These are phyloP conservation scores for Daldinia decipiens DNA, from an alignment of 495 filamentous ascomycete species.

Conservation along the genomic window DNA sequence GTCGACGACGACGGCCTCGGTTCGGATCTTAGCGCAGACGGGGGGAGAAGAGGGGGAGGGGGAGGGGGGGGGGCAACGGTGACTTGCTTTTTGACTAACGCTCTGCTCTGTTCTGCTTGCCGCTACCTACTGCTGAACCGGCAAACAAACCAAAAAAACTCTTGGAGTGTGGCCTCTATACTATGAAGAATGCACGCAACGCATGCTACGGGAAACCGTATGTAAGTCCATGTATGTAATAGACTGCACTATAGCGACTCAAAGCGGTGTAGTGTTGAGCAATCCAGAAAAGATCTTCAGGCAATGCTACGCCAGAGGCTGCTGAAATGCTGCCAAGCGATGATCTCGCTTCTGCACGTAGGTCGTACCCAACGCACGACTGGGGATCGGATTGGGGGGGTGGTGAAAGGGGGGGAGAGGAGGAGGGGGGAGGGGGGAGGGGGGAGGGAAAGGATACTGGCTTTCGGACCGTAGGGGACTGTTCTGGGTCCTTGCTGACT, in stretches of 20 bases:
- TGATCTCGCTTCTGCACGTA: slow-evolving; percentile 45
- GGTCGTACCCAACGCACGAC: slow-evolving; percentile 30
- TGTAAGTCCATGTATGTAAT: slow-evolving; percentile 21
- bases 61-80: not conserved
- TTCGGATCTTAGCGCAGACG: slow-evolving; percentile 1
- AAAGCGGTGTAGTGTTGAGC: slow-evolving; percentile 32
- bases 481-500: slow-evolving; percentile 11
- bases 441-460: slow-evolving; percentile 8
- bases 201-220: not conserved
- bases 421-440: not conserved
- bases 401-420: not conserved
- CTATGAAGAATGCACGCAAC: slow-evolving; percentile 4
- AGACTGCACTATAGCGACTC: slow-evolving; percentile 20
- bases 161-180: not conserved
- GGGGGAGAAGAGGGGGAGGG: not conserved
- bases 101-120: too few relatives aligned
- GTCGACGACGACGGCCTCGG: not conserved
- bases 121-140: slow-evolving; percentile 29
- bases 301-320: slow-evolving; percentile 35
- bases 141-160: not conserved
- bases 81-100: slow-evolving; percentile 5
- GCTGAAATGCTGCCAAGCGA: slow-evolving; percentile 44
- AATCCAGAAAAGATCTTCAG: slow-evolving; percentile 39
- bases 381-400: slow-evolving; percentile 6
- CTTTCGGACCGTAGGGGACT: slow-evolving; percentile 16